These are phyloP conservation scores for Solanum gandarillasii DNA, from an alignment of 257 asterid genomes.

Conservation along the genomic window DNA sequence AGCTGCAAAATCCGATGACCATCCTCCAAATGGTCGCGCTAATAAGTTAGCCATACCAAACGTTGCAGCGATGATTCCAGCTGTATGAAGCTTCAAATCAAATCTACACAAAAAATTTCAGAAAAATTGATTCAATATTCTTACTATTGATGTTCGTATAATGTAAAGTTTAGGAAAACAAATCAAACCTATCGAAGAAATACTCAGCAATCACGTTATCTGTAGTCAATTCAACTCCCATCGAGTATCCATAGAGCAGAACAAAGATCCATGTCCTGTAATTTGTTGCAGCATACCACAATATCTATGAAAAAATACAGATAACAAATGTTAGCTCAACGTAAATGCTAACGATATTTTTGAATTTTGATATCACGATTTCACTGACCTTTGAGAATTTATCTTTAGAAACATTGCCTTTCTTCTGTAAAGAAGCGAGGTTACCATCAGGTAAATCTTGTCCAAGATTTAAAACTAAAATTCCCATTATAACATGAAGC, in stretches of 20 bases:
- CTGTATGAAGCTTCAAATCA: constrained; percentile 39
- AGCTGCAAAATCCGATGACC: constrained; percentile 26
- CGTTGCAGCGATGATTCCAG: constrained; percentile 46
- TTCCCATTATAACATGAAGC: constrained; percentile 15
- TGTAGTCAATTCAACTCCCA: constrained; percentile 48
- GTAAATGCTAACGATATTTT: not conserved
- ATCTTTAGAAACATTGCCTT: constrained; percentile 9
- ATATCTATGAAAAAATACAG: not conserved
- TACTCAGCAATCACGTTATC: constrained; percentile 52
- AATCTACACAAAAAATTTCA: constrained; percentile 9
- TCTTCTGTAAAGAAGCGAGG: constrained; percentile 11
- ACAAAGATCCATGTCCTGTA: constrained; percentile 55
- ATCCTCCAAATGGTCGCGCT: constrained; percentile 48
- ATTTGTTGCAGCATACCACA: constrained; percentile 29
- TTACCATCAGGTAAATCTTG: constrained; percentile 24
- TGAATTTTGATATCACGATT: not conserved
- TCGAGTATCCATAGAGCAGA: constrained; percentile 43
- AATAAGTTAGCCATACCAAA: constrained; percentile 50
- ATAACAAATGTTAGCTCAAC: not conserved
- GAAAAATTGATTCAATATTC: not conserved
- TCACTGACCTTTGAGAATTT: constrained; percentile 7
- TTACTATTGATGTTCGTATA: not conserved
- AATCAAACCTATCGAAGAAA: constrained; percentile 32
- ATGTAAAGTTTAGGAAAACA: not conserved
- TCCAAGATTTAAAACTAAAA: constrained; percentile 9